phyloP scores from a whole-genome alignment of 805 yeast genomes.

The Torulaspora franciscae region DNA sequence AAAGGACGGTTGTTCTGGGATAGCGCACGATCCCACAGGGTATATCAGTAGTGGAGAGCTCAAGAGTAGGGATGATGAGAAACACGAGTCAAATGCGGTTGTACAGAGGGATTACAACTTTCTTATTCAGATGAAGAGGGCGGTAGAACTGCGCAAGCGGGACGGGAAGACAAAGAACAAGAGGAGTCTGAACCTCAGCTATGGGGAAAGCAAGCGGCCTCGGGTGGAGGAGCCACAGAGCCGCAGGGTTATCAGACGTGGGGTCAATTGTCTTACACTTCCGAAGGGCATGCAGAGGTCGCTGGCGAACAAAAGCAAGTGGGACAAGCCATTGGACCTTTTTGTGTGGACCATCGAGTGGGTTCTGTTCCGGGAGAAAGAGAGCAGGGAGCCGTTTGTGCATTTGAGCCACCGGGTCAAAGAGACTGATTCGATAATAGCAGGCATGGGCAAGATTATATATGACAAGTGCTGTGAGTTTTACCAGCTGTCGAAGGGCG shows the following conservation, averaged over 20 bases:
- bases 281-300: conserved; percentile 77
- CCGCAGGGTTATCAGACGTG: conserved; percentile 45
- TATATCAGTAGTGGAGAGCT: conserved; percentile 51
- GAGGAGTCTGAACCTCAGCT: conserved; percentile 36
- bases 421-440: conserved; percentile 32
- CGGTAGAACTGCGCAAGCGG: conserved; percentile 51
- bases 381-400: conserved; percentile 26
- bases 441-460: conserved; percentile 32
- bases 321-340: conserved; percentile 55
- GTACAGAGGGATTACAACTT: conserved; percentile 84
- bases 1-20: conserved; percentile 61
- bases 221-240: conserved; percentile 17
- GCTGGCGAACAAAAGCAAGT: conserved; percentile 57
- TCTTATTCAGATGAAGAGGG: conserved; percentile 54
- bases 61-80: conserved; percentile 34
- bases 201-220: conserved; percentile 23
- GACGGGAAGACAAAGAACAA: conserved; percentile 46
- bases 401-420: conserved; percentile 38
- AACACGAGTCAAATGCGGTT: conserved; percentile 37
- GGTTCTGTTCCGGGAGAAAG: conserved; percentile 38
- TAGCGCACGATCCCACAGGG: conserved; percentile 49
- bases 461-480: conserved; percentile 27
- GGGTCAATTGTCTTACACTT: conserved; percentile 56
- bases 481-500: conserved; percentile 10
- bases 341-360: conserved; percentile 82